Evolutionary conservation across 768 basidiomycete species (phyloP).

Genomic region (Tricholoma hemisulphureum): DNA sequence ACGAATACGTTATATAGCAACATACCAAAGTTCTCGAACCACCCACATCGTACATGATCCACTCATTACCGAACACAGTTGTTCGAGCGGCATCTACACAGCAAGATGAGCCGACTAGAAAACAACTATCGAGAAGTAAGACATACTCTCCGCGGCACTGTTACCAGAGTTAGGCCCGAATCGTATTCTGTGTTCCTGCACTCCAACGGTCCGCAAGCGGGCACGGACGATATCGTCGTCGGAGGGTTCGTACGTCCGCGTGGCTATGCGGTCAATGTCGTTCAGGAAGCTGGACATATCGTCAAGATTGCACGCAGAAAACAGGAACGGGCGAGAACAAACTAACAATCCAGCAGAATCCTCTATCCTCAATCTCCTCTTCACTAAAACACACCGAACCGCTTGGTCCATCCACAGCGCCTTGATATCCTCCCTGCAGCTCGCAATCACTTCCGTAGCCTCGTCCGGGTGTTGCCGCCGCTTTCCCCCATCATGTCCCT

Average conservation of each 20-base stretch:
- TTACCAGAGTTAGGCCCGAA: conserved; percentile 40
- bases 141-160: conserved; percentile 9
- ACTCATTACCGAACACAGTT: conserved; percentile 43
- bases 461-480: conserved; percentile 20
- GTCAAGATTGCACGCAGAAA: background rate
- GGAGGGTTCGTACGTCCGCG: conserved; percentile 52
- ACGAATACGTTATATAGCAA: conserved; percentile 15
- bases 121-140: background rate
- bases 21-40: conserved; percentile 55
- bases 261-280: conserved; percentile 60
- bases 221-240: conserved; percentile 68
- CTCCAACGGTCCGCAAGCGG: conserved; percentile 64
- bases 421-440: conserved; percentile 51
- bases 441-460: conserved; percentile 52
- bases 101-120: background rate
- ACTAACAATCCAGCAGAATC: conserved; percentile 62
- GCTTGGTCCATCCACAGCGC: conserved; percentile 55
- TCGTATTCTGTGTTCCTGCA: conserved; percentile 63
- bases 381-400: conserved; percentile 44
- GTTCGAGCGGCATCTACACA: conserved; percentile 1
- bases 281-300: conserved; percentile 57
- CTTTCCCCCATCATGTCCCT: background rate
- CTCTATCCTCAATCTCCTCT: conserved; percentile 51
- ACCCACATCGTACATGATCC: conserved; percentile 71
- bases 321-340: conserved; percentile 1